Evolutionary conservation across 768 basidiomycete genomes (phyloP), one percentile per base, ranked within the genome.

Genomic region (Russula abietina): DNA sequence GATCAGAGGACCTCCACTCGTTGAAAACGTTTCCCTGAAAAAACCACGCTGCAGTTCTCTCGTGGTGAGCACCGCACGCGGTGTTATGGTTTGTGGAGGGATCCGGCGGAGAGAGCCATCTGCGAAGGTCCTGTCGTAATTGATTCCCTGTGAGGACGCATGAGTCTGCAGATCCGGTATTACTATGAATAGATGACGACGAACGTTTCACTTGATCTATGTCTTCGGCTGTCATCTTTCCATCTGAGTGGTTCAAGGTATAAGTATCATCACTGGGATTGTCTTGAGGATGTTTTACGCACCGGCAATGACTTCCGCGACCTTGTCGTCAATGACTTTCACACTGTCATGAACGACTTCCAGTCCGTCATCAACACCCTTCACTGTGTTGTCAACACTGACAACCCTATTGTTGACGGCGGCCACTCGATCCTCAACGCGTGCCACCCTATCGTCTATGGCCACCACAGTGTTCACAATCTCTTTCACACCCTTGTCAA

Each of bases 81-180:
- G 38, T 53, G 33, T 53, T 53, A 12, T 53, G 52, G 33, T 53
- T 53, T 12, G 52, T 53, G 1, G 52, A 53, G 22, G 52, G 52
- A n/a, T 53, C 52, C 22, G 52, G 52, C 6, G 52, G 52, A 16
- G 52, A 53, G n/a, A 53, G 33, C 52, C 52, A 53, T 53, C 22
- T 36, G 14, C 12, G 33, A 14, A 36, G 16, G 22, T n/a, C 32
- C 19, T 57, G 43, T 7, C 56, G 43, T 32, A 36, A 43, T 36
- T 41, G 43, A 16, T 16, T 39, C n/a, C 53, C 60, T 55, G 36
- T 8, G 16, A 46, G 28, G 8, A 24, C 12, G 9, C 9, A 22
- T 30, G 7, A 60, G 16, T n/a, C 3, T 36, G 28, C 19, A 12
- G 1, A 17, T 8, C 16, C 36, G 38, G 22, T n/a, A 16, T 10